Conservation (phyloP, 768 basidiomycete genomes). For the Leccinum broughii region DNA sequence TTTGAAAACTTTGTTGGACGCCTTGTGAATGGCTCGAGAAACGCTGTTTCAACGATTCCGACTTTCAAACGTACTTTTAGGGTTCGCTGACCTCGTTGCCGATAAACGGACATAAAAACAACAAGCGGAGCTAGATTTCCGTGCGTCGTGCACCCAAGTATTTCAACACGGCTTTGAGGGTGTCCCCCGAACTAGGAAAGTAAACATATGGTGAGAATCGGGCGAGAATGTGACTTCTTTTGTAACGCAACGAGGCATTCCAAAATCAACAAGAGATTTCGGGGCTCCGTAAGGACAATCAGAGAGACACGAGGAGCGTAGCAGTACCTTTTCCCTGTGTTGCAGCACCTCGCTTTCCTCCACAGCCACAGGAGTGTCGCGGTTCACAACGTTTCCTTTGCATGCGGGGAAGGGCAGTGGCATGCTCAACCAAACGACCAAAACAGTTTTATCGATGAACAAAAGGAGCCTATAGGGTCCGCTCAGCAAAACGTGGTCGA, state of each 20-base stretch:
- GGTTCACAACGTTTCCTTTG: not conserved
- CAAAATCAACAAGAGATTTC: conserved; percentile 3
- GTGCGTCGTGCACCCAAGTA: not conserved
- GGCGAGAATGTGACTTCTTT: not conserved
- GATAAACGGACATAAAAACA: conserved; percentile 9
- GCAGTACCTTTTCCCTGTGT: conserved; percentile 12
- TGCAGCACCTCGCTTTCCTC: conserved; percentile 5
- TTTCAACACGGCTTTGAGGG: not conserved
- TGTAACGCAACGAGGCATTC: conserved; percentile 21
- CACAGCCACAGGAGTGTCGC: not conserved
- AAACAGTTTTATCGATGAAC: conserved; percentile 23
- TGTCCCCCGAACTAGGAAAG: not conserved
- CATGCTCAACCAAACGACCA: conserved; percentile 12
- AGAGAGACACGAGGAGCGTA: not conserved
- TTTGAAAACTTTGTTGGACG: not conserved
- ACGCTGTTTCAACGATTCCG: conserved; percentile 4
- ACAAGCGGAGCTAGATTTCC: conserved; percentile 16
- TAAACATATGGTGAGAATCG: not conserved
- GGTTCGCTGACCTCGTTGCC: conserved; percentile 4
- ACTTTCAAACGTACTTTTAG: conserved; percentile 14
- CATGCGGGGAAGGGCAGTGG: conserved; percentile 3
- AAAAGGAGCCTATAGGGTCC: conserved; percentile 4
- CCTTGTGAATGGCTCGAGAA: conserved; percentile 2
- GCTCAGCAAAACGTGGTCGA: conserved; percentile 10
- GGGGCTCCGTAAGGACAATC: conserved; percentile 3